Evolutionary conservation across 306 rosid genomes (phyloP).

Genomic region (Geum urbanum): DNA sequence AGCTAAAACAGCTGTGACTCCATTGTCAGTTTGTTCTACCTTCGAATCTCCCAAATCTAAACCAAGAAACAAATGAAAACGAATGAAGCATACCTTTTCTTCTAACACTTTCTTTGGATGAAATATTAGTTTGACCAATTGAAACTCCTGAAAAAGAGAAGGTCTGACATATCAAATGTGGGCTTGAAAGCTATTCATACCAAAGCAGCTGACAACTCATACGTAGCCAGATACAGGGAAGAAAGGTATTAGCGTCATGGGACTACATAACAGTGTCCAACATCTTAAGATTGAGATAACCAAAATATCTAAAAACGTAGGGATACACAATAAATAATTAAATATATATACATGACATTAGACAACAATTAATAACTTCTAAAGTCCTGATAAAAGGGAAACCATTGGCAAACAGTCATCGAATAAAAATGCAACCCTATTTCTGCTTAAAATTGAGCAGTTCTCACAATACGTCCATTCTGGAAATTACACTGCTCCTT

Average conservation of each 20-base stretch:
- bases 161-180: slow-evolving; percentile 48
- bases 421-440: not conserved
- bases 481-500: not conserved
- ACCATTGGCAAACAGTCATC: not conserved
- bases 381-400: not conserved
- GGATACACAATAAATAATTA: not conserved
- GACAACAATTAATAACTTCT: not conserved
- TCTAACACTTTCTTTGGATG: slow-evolving; percentile 75
- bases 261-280: slow-evolving; percentile 5
- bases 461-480: no score
- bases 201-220: slow-evolving; percentile 34
- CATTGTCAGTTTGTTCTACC: slow-evolving; percentile 2
- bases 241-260: slow-evolving; percentile 14
- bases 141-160: slow-evolving; percentile 87
- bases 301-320: not conserved
- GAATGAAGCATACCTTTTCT: slow-evolving; percentile 78
- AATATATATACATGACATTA: not conserved
- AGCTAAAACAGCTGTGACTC: not conserved
- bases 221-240: slow-evolving; percentile 27
- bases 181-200: slow-evolving; percentile 33
- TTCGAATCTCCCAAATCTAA: slow-evolving; percentile 29
- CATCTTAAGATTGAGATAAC: slow-evolving; percentile 27
- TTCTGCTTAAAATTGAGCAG: not conserved
- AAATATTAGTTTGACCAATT: slow-evolving; percentile 66
- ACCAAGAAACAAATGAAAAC: slow-evolving; percentile 21